Base-by-base conservation (phyloP, 495 filamentous ascomycete genomes). In the Monascus purpureus region DNA sequence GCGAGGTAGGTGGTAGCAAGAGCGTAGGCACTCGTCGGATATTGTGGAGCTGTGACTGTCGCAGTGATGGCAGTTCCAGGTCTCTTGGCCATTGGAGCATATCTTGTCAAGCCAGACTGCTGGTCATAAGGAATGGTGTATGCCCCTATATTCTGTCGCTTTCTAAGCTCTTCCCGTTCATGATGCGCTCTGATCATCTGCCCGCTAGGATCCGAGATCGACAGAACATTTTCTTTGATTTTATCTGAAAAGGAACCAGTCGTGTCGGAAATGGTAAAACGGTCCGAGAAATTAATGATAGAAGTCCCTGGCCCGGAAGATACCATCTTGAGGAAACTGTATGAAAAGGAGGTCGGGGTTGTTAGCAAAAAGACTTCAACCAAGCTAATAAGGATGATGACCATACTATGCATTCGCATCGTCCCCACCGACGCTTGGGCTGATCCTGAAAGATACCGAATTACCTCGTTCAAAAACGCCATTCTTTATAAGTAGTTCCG, bases 71-170 rank as follows among this genome's bases (percentile, higher is more conserved):
- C 72, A 12, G 67, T 76, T 8, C 65, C 67, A 9, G 80, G 77
- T 22, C 70, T 60, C 31, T 66, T 69, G 34, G 78, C 75, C 77
- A 82, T 78, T 1, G 79, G 80, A 16, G 80, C 80, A 53, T 78
- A 84, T 48, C 65, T 68, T 3, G 67, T 81, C 22, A 57, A 37
- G 4, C 80, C 80, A 2, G 63, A 68, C 46, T 86, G 80, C 37
- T 64, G 38, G 6, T 60, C 62, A 43, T 79, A 86, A 1, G 72
- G 67, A 14, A 79, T 59, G 1, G 49, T 64, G 31, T 65, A 72
- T 12, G 45, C 35, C 14, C 53, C 47, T 1, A 42, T 32, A 9
- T 20, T 44, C 32, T 55, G 46, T 32, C 59, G 47, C 35, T 54
- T 62, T 28, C 41, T 43, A 11, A 60, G 27, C 16, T 55, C 50